phyloP scores from a whole-genome alignment of 495 filamentous ascomycete species.

The Aspergillus affinis region DNA sequence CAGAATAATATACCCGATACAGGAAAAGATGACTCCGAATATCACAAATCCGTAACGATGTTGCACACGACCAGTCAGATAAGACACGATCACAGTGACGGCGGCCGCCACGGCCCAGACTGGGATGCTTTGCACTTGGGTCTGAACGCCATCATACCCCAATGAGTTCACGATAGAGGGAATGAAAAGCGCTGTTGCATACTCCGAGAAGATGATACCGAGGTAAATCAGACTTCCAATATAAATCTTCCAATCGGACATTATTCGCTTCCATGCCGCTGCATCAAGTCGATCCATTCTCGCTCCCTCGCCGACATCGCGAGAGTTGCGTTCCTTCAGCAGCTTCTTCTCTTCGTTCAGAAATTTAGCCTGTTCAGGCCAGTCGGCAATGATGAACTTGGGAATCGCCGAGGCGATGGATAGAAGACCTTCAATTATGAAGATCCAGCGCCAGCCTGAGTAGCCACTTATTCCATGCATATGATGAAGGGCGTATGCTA shows the following conservation, averaged over 20 bases:
- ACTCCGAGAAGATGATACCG: conserved; percentile 41
- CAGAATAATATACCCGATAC: conserved; percentile 42
- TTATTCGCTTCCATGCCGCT: conserved; percentile 38
- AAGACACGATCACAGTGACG: conserved; percentile 36
- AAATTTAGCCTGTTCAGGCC: conserved; percentile 41
- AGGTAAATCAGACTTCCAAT: conserved; percentile 41
- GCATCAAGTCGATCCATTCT: conserved; percentile 45
- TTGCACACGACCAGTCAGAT: conserved; percentile 38
- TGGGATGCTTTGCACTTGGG: conserved; percentile 43
- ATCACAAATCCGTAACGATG: conserved; percentile 44
- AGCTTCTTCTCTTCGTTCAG: conserved; percentile 42
- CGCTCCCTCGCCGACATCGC: conserved; percentile 39
- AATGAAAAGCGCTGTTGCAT: conserved; percentile 47
- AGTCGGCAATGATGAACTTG: conserved; percentile 50
- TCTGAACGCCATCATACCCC: conserved; percentile 36
- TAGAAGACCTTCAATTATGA: conserved; percentile 54
- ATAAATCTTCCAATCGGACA: conserved; percentile 54
- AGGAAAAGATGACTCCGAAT: conserved; percentile 34
- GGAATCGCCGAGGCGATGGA: conserved; percentile 44
- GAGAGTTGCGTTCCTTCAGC: conserved; percentile 39
- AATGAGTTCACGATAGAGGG: conserved; percentile 44
- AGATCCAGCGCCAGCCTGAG: conserved; percentile 56
- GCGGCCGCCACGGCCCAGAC: conserved; percentile 42
- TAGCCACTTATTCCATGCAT: conserved; percentile 45
- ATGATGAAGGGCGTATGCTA: conserved; percentile 53